Conservation (phyloP, 2,329 filamentous ascomycete species). For the Pleoardoris graminearum region DNA sequence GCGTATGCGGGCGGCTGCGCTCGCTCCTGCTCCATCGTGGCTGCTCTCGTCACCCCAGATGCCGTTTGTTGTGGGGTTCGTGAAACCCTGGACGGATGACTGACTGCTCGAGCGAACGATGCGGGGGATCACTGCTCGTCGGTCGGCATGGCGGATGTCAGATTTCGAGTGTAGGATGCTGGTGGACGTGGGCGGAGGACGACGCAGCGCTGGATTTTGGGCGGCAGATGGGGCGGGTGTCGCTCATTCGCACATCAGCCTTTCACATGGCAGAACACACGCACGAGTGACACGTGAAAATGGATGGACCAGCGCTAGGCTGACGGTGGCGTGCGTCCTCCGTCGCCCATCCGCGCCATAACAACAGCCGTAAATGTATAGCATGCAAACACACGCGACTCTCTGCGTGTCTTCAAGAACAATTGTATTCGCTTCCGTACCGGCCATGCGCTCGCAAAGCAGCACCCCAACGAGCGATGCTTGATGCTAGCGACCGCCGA, state of each 20-base stretch:
- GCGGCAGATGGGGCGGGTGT: not conserved
- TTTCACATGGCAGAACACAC: conserved; percentile 4
- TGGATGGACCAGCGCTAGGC: not conserved
- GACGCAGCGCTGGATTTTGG: not conserved
- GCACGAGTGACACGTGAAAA: conserved; percentile 5
- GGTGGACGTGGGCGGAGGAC: not conserved
- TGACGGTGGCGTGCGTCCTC: conserved; percentile 1
- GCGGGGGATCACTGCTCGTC: not conserved
- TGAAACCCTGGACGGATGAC: not conserved
- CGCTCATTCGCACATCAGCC: not conserved
- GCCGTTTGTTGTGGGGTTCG: not conserved
- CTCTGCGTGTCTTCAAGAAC: not conserved
- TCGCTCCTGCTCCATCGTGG: conserved; percentile 32
- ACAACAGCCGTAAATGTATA: not conserved
- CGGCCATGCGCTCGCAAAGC: not conserved
- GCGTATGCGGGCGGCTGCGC: conserved; percentile 47
- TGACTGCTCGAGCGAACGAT: not conserved
- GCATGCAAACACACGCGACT: not conserved
- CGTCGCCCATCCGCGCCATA: not conserved
- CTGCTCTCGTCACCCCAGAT: not conserved
- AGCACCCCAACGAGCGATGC: not conserved
- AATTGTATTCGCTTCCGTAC: not conserved
- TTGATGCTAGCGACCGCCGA: not conserved
- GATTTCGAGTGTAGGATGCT: not conserved
- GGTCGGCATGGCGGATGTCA: not conserved